Conservation (phyloP, 108 stramenopile genomes). For the Conticribra guillardii region DNA sequence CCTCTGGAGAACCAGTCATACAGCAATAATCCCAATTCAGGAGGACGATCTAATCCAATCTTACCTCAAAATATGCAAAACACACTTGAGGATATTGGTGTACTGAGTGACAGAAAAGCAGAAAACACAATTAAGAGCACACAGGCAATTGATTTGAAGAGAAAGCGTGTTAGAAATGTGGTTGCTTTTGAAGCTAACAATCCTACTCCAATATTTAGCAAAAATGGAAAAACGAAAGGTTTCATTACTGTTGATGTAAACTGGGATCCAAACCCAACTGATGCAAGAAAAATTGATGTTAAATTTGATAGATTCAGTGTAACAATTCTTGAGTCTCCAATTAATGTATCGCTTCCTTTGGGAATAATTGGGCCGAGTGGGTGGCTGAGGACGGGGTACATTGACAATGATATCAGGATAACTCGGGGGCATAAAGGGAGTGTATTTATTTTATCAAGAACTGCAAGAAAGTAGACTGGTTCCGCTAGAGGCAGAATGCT, state of each 20-base stretch:
- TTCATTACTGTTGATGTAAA: conserved; percentile 66
- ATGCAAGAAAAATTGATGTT: conserved; percentile 74
- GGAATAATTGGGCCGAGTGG: conserved; percentile 76
- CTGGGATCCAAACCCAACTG: conserved; percentile 52
- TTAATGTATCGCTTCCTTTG: conserved; percentile 63
- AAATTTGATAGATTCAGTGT: conserved; percentile 76
- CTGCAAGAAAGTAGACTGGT: conserved; percentile 2
- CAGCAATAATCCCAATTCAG: conserved; percentile 66
- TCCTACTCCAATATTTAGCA: conserved; percentile 35
- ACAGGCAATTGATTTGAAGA: conserved; percentile 75
- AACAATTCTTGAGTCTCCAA: conserved; percentile 47
- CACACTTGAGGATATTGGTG: conserved; percentile 66
- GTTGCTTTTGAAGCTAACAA: conserved; percentile 59
- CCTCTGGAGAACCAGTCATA: conserved; percentile 88
- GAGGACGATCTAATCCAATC: conserved; percentile 70
- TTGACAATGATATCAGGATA: conserved; percentile 79
- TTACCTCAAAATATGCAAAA: conserved; percentile 69
- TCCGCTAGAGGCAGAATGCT: neutral
- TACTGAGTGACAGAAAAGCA: conserved; percentile 27
- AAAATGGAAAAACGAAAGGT: conserved; percentile 42
- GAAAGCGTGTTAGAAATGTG: conserved; percentile 70
- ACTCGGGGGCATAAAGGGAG: conserved; percentile 87
- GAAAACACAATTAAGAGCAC: conserved; percentile 56
- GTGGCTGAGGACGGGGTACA: conserved; percentile 75
- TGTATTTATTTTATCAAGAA: conserved; percentile 78